Percentiles rank a stretch among this genome's conserved stretches.
phyloP scores from a whole-genome alignment of 2,329 filamentous ascomycete genomes.

The Pseudohalonectria lignicola region DNA sequence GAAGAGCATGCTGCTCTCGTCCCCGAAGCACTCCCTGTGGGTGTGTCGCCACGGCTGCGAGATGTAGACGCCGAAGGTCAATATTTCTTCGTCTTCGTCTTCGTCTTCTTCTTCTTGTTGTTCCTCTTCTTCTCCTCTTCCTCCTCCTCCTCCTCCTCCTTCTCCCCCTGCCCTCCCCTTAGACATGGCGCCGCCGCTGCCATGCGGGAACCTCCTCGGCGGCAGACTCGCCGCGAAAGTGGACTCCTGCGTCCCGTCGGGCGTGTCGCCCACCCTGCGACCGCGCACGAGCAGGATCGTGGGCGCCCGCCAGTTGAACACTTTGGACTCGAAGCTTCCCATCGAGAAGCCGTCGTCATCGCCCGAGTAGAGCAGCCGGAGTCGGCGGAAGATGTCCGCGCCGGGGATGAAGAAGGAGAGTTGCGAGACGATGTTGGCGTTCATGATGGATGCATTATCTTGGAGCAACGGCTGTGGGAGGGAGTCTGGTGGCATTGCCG shows the following conservation, averaged over 20 bases:
- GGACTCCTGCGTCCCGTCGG: constrained; percentile 38
- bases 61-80: constrained; percentile 60
- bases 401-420: constrained; percentile 64
- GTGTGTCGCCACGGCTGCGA: constrained; percentile 59
- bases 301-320: constrained; percentile 68
- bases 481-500: constrained; percentile 1
- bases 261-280: constrained; percentile 40
- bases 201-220: constrained; percentile 45
- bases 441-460: constrained; percentile 49
- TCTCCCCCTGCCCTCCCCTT: constrained; percentile 19
- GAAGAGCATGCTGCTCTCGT: constrained; percentile 53
- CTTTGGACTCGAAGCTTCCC: constrained; percentile 63
- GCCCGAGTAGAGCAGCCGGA: constrained; percentile 60
- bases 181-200: constrained; percentile 14
- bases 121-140: too few relatives aligned
- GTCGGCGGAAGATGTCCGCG: constrained; percentile 49
- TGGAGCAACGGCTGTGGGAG: constrained; percentile 37
- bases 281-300: constrained; percentile 63
- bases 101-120: too few relatives aligned
- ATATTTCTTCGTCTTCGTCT: constrained; percentile 19
- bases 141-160: too few relatives aligned
- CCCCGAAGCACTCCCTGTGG: constrained; percentile 57
- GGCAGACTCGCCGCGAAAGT: constrained; percentile 52
- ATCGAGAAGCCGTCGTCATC: constrained; percentile 64
- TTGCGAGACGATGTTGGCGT: constrained; percentile 53